Conservation (phyloP, 2,329 filamentous ascomycete genomes). For the Colletotrichum sp. region DNA sequence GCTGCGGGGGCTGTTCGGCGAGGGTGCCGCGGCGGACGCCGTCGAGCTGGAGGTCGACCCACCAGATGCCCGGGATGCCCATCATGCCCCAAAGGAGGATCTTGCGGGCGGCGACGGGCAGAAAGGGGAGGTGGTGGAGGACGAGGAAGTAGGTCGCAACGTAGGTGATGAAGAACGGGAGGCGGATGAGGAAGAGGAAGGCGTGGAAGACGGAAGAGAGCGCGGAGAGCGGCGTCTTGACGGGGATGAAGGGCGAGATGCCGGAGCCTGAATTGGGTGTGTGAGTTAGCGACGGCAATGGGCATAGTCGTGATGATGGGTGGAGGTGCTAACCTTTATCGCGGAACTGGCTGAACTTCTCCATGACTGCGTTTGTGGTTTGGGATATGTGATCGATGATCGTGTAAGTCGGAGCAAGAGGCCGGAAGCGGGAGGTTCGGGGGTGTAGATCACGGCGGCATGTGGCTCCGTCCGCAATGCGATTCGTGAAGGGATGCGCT, state of each 20-base stretch:
- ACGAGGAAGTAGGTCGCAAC: slow-evolving; percentile 76
- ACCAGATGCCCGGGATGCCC: slow-evolving; percentile 92
- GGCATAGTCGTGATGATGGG: background rate
- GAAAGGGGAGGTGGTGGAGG: slow-evolving; percentile 79
- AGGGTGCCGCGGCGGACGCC: slow-evolving; percentile 92
- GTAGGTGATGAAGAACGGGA: slow-evolving; percentile 77
- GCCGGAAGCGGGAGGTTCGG: background rate
- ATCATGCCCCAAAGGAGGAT: slow-evolving; percentile 87
- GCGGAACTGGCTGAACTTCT: slow-evolving; percentile 93
- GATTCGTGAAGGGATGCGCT: background rate
- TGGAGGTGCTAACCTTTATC: slow-evolving; percentile 70
- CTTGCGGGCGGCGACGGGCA: slow-evolving; percentile 71
- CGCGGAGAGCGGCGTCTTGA: slow-evolving; percentile 68
- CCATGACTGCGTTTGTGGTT: slow-evolving; percentile 60
- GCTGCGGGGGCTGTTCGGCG: slow-evolving; percentile 72
- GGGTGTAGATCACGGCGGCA: background rate
- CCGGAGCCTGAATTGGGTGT: slow-evolving; percentile 75
- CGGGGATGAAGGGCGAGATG: slow-evolving; percentile 93
- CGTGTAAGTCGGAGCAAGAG: background rate
- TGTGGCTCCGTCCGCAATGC: background rate
- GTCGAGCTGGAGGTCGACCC: slow-evolving; percentile 98
- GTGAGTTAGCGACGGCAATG: background rate
- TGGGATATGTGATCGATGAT: background rate
- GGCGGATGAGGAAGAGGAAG: slow-evolving; percentile 79
- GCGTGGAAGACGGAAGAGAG: slow-evolving; percentile 69